Base-by-base conservation (phyloP, 2,329 filamentous ascomycete species). In the Fusarium anguioides region DNA sequence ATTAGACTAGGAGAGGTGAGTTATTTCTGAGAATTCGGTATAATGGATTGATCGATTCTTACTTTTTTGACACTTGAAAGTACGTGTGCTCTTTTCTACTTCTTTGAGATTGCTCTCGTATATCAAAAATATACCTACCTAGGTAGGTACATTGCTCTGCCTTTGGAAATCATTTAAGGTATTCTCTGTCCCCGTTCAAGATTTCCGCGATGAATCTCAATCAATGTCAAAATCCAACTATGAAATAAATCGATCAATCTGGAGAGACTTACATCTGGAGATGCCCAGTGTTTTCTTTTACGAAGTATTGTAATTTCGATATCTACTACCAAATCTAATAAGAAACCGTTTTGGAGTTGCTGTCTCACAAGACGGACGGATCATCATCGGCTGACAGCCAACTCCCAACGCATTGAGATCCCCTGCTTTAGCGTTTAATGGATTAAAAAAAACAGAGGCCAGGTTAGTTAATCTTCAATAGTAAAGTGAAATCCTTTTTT, bases 341-440 rank as follows among this genome's bases (percentile, higher is more conserved):
- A 18, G 10, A 42, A 61, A 39, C 37, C 26, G 29, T 29, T 24
- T 58, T 37, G 35, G 45, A 52, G 46, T 47, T 41, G 23, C 40
- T 37, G 35, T 37, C 37, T 47, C 46, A 49, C 33, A 49, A 36
- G 24, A 47, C 59, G 42, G 24, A 47, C 59, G 42, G 59, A 64
- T 64, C 59, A 64, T 64, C 35, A 44, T 59, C 61, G 60, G 60
- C 47, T 64, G 47, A 59, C 47, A 40, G 41, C 20, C 52, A 48
- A 64, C 31, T 35, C 29, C 47, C 48, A 60, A 60, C 42, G 23
- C 48, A 54, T 48, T 48, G 26, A 27, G 10, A 36, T 40, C 41
- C 60, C 61, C 47, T 64, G 47, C 33, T 53, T 52, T 64, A 64
- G 61, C 59, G 48, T 42, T 42, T 17, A 8, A 29, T 29, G 27